phyloP scores from a whole-genome alignment of 2,329 filamentous ascomycete species.

The Trichoderma sp. region DNA sequence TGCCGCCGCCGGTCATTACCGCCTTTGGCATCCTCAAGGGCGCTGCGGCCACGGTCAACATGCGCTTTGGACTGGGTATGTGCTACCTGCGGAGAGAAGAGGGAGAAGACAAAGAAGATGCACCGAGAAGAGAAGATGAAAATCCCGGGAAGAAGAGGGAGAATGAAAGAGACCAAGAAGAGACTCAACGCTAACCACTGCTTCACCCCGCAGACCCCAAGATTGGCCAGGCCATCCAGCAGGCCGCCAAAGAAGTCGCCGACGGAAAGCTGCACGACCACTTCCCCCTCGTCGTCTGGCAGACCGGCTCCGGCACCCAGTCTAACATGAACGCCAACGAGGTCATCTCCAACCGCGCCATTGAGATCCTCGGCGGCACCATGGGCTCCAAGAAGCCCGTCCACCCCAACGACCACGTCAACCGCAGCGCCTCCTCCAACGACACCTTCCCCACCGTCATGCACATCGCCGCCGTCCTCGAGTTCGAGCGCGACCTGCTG shows the following conservation, averaged over 20 bases:
- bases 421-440: conserved; percentile 98
- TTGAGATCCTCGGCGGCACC: conserved; percentile 90
- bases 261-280: conserved; percentile 92
- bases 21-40: conserved; percentile 98
- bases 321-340: conserved; percentile 99
- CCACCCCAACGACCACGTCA: conserved; percentile 99
- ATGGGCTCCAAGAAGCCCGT: conserved; percentile 99
- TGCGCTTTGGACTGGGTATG: conserved; percentile 84
- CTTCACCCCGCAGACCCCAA: conserved; percentile 55
- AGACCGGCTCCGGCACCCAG: conserved; percentile 97
- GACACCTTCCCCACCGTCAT: conserved; percentile 99
- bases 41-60: conserved; percentile 92
- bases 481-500: conserved; percentile 83
- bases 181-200: neutral
- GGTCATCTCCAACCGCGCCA: conserved; percentile 98
- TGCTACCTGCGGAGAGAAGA: conserved; percentile 26
- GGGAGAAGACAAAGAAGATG: no score
- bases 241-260: conserved; percentile 91
- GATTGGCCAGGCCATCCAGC: conserved; percentile 88
- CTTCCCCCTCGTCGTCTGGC: conserved; percentile 98
- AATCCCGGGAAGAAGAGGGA: no score
- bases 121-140: no score
- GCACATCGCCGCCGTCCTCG: conserved; percentile 97
- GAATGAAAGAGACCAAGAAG: neutral
- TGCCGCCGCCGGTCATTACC: conserved; percentile 88